A percentile compares a stretch with the other conserved stretches of the same genome.
These are phyloP conservation scores for Abortiporus biennis DNA, from an alignment of 1,284 basidiomycete species.

Conservation along the genomic window DNA sequence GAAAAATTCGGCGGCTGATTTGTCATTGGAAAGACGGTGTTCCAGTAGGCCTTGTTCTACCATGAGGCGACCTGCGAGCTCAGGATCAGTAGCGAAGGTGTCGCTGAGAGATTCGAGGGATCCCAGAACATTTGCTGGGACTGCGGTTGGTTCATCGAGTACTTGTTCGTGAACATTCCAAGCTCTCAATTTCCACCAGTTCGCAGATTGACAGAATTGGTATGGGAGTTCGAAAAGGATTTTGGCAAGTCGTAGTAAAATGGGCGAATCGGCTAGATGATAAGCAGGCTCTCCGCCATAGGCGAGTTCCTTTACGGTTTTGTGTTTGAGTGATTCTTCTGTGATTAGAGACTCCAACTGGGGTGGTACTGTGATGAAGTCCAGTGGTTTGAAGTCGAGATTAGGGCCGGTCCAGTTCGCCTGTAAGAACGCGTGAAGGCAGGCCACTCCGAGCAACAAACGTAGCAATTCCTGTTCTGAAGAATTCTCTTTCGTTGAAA, in stretches of 20 bases:
- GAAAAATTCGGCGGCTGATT: slow-evolving; percentile 75
- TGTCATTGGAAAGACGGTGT: slow-evolving; percentile 73
- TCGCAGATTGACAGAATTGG: slow-evolving; percentile 36
- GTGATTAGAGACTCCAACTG: slow-evolving; percentile 27
- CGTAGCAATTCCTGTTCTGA: slow-evolving; percentile 44
- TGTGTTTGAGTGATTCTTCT: slow-evolving; percentile 54
- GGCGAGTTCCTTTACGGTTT: slow-evolving; percentile 74
- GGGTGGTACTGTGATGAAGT: slow-evolving; percentile 38
- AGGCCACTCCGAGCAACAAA: slow-evolving; percentile 70
- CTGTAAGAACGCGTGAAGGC: slow-evolving; percentile 88
- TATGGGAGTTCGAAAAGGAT: slow-evolving; percentile 57
- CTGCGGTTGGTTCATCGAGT: slow-evolving; percentile 79
- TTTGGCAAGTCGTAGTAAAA: slow-evolving; percentile 75
- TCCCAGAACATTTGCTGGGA: slow-evolving; percentile 43
- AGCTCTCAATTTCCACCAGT: slow-evolving; percentile 81
- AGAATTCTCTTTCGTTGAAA: slow-evolving; percentile 15
- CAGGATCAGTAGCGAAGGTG: slow-evolving; percentile 36
- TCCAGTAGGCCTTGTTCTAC: slow-evolving; percentile 82
- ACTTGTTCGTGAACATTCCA: slow-evolving; percentile 77
- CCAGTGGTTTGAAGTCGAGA: slow-evolving; percentile 55
- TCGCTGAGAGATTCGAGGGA: slow-evolving; percentile 45
- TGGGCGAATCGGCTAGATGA: slow-evolving; percentile 73
- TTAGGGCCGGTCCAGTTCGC: slow-evolving; percentile 97
- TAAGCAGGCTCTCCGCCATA: slow-evolving; percentile 93
- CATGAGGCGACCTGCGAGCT: slow-evolving; percentile 65